Base-by-base conservation (phyloP, 768 basidiomycete species). In the Russula foetens region DNA sequence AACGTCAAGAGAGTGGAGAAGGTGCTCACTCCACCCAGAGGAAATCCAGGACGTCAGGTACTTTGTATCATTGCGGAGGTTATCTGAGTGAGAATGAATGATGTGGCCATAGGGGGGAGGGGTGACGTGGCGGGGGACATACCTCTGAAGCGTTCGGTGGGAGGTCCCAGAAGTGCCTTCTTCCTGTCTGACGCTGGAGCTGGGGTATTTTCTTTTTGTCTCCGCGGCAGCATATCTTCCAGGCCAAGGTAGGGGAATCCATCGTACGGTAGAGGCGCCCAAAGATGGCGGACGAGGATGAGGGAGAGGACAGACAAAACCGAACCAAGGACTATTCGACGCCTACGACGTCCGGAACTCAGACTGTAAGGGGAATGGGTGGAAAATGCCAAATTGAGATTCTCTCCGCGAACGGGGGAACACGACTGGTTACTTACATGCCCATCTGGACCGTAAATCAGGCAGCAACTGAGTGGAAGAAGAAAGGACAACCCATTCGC, bases 41-140 rank as follows among this genome's bases (percentile, higher is more conserved):
- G 83, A 82, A 43, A 83, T 75, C 85, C 85, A 90, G 17, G 85
- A 85, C 1, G 86, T 84, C 60, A 90, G 81, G 63, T 88, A 90
- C 63, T 84, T 77, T 4, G 74, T 73, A 58, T 86, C 81, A 23
- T 79, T 71, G 15, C 77, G 79, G 41, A 90, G 72, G 64, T 88
- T 88, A 64, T 87, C 87, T 85, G 7, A 24, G 26, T 29, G 19
- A 31, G 38, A 41, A 19, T 51, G 23, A 23, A 57, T 1, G 26
- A 21, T 23, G 11, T 33, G 24, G 8, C 9, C 9, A 5, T 15
- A 5, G 1, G 7, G 12, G 17, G 39, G 3, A 17, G 7, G 17
- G 29, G 28, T 11, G 23, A 19, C 7, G 21, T 24, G 17, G 15
- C 9, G 24, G 7, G 21, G 23, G 12, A 41, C 35, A 23, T 26